These are phyloP conservation scores for Aspergillus chevalieri DNA, from an alignment of 2,329 filamentous ascomycete genomes.

Conservation along the genomic window DNA sequence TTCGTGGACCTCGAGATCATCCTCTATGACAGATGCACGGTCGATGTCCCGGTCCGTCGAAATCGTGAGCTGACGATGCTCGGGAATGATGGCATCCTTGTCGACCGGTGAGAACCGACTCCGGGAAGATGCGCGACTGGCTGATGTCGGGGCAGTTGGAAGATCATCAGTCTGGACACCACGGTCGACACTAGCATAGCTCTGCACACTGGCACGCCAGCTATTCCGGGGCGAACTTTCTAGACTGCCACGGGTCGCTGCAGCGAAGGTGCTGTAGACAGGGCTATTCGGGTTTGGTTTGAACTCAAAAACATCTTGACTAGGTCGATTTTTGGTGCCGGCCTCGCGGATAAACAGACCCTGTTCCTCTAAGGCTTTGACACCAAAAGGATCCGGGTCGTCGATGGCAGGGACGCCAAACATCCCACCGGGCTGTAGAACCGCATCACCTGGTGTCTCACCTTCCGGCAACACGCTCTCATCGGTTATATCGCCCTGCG, in stretches of 20 bases:
- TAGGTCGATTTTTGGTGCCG: conserved; percentile 66
- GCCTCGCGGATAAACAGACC: conserved; percentile 87
- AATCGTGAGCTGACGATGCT: conserved; percentile 11
- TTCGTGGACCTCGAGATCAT: conserved; percentile 33
- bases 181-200: conserved; percentile 54
- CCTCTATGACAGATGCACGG: conserved; percentile 12
- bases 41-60: conserved; percentile 9
- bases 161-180: conserved; percentile 63
- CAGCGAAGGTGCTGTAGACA: conserved; percentile 40
- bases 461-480: conserved; percentile 58
- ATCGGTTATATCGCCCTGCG: conserved; percentile 75
- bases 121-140: conserved; percentile 29
- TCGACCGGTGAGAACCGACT: conserved; percentile 18
- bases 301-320: conserved; percentile 77
- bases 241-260: conserved; percentile 58
- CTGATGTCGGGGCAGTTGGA: conserved; percentile 24
- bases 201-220: conserved; percentile 63
- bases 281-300: conserved; percentile 71
- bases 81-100: conserved; percentile 13
- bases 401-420: conserved; percentile 75
- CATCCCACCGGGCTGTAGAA: conserved; percentile 41
- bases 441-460: conserved; percentile 70
- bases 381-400: conserved; percentile 88
- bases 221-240: conserved; percentile 60
- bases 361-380: conserved; percentile 75